Conservation (phyloP, 495 filamentous ascomycete genomes). For the Podospora australis region DNA sequence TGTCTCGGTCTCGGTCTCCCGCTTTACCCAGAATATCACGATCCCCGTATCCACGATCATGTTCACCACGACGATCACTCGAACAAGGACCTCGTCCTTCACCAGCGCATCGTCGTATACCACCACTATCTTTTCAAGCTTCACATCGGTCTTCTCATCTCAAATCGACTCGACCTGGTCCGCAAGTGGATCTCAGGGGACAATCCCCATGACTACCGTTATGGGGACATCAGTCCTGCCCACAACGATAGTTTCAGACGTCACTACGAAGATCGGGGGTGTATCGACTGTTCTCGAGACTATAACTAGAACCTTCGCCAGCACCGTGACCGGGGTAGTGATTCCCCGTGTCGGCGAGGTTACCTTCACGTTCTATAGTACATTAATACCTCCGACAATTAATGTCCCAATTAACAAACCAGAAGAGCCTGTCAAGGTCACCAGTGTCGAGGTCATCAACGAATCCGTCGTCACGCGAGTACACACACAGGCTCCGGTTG, state of each 20-base stretch:
- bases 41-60: constrained; percentile 3
- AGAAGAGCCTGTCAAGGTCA: constrained; percentile 6
- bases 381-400: constrained; percentile 2
- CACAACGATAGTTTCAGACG: constrained; percentile 1
- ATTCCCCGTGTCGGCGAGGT: constrained; percentile 19
- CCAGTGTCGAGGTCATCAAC: constrained; percentile 9
- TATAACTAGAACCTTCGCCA: constrained; percentile 1
- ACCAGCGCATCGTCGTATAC: background rate
- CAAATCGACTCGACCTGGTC: constrained; percentile 6
- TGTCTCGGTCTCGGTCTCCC: constrained; percentile 7
- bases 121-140: constrained; percentile 5
- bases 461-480: constrained; percentile 8
- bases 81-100: background rate
- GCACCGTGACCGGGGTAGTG: constrained; percentile 14
- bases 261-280: background rate
- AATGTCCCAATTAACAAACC: constrained; percentile 1
- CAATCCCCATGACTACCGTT: background rate
- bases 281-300: constrained; percentile 2
- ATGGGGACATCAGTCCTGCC: background rate
- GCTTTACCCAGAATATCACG: constrained; percentile 12
- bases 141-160: background rate
- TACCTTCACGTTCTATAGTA: constrained; percentile 25
- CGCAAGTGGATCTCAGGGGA: background rate
- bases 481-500: constrained; percentile 14
- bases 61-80: constrained; percentile 6